A percentile compares a stretch with the other conserved stretches of the same genome.
These are phyloP conservation scores for Fusarium chaquense DNA, from an alignment of 2,329 filamentous ascomycete species.

Conservation along the genomic window DNA sequence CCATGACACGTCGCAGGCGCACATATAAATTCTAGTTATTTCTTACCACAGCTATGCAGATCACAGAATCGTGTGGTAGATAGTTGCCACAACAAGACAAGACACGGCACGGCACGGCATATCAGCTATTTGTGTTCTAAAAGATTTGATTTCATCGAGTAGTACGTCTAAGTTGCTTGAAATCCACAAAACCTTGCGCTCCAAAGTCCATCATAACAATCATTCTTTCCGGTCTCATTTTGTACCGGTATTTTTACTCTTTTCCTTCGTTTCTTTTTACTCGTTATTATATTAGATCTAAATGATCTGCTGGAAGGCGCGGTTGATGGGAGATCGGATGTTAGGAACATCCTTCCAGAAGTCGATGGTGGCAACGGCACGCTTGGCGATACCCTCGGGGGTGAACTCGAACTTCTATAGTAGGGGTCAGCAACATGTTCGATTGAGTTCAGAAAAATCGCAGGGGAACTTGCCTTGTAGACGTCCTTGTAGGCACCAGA, in stretches of 20 bases:
- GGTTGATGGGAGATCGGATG: constrained; percentile 94
- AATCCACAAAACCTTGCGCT: constrained; percentile 43
- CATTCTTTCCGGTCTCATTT: constrained; percentile 34
- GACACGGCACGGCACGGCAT: neutral
- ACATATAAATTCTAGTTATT: constrained; percentile 5
- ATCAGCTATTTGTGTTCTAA: constrained; percentile 36
- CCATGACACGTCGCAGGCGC: neutral
- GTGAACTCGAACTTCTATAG: constrained; percentile 98
- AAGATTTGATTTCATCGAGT: constrained; percentile 47
- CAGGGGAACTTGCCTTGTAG: constrained; percentile 77
- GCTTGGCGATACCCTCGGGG: constrained; percentile 95
- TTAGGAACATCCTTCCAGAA: constrained; percentile 97
- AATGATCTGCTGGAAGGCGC: constrained; percentile 96
- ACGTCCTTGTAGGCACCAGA: constrained; percentile 98
- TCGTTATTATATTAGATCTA: constrained; percentile 61
- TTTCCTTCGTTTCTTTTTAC: constrained; percentile 33
- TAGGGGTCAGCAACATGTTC: constrained; percentile 52
- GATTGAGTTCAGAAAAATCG: neutral
- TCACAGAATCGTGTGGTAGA: constrained; percentile 21
- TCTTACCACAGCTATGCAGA: constrained; percentile 13
- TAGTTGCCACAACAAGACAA: constrained; percentile 9
- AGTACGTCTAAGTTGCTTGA: constrained; percentile 45
- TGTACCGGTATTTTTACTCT: constrained; percentile 26
- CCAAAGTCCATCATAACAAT: constrained; percentile 47
- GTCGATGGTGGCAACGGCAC: constrained; percentile 88